Conservation (phyloP, 2,329 filamentous ascomycete species). For the Pseudocercospora macadamiae region DNA sequence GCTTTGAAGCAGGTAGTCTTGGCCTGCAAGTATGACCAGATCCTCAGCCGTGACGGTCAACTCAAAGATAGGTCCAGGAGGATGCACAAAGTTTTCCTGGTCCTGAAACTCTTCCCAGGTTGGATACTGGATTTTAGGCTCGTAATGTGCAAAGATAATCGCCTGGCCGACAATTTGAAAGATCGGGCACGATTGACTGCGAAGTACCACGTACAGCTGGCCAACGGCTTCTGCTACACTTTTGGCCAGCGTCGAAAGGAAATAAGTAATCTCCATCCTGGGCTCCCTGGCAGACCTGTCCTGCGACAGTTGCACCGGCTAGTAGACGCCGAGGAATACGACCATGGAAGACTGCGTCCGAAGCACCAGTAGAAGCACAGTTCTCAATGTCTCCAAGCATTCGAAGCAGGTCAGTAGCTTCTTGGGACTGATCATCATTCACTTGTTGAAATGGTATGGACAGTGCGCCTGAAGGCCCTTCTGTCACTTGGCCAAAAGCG, state of each 20-base stretch:
- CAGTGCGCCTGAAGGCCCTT: neutral
- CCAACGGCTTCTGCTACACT: neutral
- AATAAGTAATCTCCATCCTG: neutral
- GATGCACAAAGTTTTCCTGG: neutral
- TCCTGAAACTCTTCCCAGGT: neutral
- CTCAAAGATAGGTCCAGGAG: neutral
- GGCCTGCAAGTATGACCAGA: neutral
- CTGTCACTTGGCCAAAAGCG: neutral
- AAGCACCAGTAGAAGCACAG: neutral
- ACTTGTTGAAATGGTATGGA: neutral
- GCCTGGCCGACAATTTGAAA: neutral
- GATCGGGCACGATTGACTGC: no score
- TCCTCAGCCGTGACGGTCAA: neutral
- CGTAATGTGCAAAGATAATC: neutral
- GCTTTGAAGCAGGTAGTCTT: neutral
- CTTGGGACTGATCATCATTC: neutral
- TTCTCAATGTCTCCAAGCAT: neutral
- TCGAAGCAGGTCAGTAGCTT: neutral
- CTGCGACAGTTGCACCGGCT: neutral
- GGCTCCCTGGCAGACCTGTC: neutral
- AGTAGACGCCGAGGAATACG: neutral
- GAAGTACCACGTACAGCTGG: neutral
- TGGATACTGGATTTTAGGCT: neutral
- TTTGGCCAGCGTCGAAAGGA: neutral
- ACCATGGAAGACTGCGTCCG: neutral